Conservation (phyloP, 805 yeast genomes). For the Barnettozyma vustinii region DNA sequence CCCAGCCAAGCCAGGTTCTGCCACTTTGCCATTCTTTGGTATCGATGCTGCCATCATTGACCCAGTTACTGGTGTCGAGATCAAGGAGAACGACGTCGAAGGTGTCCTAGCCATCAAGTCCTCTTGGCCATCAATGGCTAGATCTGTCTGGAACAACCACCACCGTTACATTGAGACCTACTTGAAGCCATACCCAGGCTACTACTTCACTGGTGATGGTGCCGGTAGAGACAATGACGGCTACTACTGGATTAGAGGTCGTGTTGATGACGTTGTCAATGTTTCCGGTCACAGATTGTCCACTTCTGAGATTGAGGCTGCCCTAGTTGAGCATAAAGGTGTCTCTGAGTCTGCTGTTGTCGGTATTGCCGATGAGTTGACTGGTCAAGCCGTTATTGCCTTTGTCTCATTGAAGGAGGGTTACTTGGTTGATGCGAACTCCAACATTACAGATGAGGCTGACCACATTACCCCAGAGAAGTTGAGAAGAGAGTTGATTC, state of each 20-base stretch:
- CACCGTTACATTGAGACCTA: conserved; percentile 85
- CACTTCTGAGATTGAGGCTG: conserved; percentile 97
- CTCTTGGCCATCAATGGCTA: conserved; percentile 99
- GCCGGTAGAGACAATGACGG: conserved; percentile 97
- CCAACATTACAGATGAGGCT: conserved; percentile 24
- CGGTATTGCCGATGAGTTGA: conserved; percentile 89
- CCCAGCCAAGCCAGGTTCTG: conserved; percentile 96
- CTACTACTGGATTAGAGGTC: conserved; percentile 95
- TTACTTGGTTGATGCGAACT: conserved; percentile 26
- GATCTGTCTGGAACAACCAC: conserved; percentile 90
- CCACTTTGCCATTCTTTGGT: conserved; percentile 95
- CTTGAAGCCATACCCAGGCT: conserved; percentile 86
- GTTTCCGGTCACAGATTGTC: conserved; percentile 97
- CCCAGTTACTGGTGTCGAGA: conserved; percentile 84
- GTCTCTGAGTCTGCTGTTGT: conserved; percentile 97
- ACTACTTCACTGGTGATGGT: conserved; percentile 97
- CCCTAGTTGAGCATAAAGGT: conserved; percentile 67
- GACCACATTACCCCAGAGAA: conserved; percentile 31
- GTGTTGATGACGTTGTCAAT: conserved; percentile 97
- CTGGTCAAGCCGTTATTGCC: conserved; percentile 97
- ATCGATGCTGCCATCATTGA: conserved; percentile 86
- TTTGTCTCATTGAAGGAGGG: conserved; percentile 77
- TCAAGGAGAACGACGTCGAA: conserved; percentile 84
- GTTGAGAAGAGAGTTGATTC: conserved; percentile 65
- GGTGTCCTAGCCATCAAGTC: conserved; percentile 89